Base-by-base conservation (phyloP, 805 yeast species). In the Candida golubevii region DNA sequence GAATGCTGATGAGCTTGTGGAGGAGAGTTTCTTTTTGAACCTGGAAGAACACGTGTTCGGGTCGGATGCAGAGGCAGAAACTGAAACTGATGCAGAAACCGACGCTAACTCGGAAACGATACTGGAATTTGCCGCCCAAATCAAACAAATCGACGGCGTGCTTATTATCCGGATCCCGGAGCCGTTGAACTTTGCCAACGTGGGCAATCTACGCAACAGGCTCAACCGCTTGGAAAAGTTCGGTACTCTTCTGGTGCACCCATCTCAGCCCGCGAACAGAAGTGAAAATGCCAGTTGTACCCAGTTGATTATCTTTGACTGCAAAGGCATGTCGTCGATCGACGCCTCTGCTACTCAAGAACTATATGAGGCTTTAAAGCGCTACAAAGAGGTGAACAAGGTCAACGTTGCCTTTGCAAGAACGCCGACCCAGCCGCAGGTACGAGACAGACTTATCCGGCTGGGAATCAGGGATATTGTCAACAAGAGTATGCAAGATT, bases 131-230 rank as follows among this genome's bases (percentile, higher is more conserved):
- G 56, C 67, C 14, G 62, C 63, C 14, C 62, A 65, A 57, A 57
- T 65, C 57, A 58, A 74, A 54, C 76, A 70, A 33, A 69, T 84
- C 39, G 86, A 83, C 51, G 89, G 88, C 0, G 84, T 89, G 44
- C 67, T 90, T 31, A 79, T 88, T 27, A 84, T 89, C 32, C 84
- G 83, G 50, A 78, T 89, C 35, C 89, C 96, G 0, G 97, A 89
- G 58, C 96, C 97, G 1, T 69, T 89, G 47, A 87, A 90, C 6
- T 89, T 89, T 63, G 88, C 95, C 33, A 89, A 90, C 61, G 76
- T 90, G 7, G 84, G 84, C 26, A 95, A 87, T 54, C 68, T 89
- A 48, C 80, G 83, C 48, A 71, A 77, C 45, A 70, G 91, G 32
- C 66, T 89, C 46, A 68, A 74, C 35, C 69, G 96, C 36, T 66